Evolutionary conservation across 495 filamentous ascomycete genomes (phyloP).

Genomic region (Cairneyella variabilis): DNA sequence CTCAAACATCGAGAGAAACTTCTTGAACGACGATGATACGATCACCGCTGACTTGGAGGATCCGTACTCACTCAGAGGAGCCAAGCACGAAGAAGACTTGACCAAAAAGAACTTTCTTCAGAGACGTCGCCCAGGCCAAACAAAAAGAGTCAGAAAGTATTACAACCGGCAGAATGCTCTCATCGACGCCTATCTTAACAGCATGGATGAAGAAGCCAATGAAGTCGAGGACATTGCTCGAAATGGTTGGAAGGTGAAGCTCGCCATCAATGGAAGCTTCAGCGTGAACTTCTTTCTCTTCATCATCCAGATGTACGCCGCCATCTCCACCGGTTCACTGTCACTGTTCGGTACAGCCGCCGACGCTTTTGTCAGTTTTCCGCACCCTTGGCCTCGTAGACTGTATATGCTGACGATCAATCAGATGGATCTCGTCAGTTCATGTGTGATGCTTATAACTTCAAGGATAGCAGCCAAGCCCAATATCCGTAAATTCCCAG

Average conservation of each 20-base stretch:
- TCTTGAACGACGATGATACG: constrained; percentile 3
- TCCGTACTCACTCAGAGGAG: constrained; percentile 11
- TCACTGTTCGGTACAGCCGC: constrained; percentile 54
- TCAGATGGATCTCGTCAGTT: constrained; percentile 56
- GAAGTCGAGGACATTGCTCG: constrained; percentile 43
- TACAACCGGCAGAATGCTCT: constrained; percentile 51
- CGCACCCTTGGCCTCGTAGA: constrained; percentile 1
- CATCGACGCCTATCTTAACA: constrained; percentile 51
- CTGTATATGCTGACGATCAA: constrained; percentile 11
- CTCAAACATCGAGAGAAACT: background rate
- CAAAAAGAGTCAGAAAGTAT: constrained; percentile 45
- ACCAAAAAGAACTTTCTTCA: constrained; percentile 38
- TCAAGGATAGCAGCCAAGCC: constrained; percentile 46
- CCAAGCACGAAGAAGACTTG: constrained; percentile 26
- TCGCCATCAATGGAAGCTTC: constrained; percentile 52
- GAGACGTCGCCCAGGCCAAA: constrained; percentile 41
- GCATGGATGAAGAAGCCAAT: constrained; percentile 46
- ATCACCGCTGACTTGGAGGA: constrained; percentile 6
- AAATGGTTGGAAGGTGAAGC: constrained; percentile 50
- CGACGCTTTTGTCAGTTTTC: constrained; percentile 47
- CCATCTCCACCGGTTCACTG: constrained; percentile 51
- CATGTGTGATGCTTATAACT: constrained; percentile 51
- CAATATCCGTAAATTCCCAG: constrained; percentile 54
- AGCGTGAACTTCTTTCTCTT: constrained; percentile 50
- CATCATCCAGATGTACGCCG: constrained; percentile 55